Percentiles rank a stretch among this genome's conserved stretches.
Conservation (phyloP, 352 stramenopile genomes). For the Globisporangium sylvaticum region DNA sequence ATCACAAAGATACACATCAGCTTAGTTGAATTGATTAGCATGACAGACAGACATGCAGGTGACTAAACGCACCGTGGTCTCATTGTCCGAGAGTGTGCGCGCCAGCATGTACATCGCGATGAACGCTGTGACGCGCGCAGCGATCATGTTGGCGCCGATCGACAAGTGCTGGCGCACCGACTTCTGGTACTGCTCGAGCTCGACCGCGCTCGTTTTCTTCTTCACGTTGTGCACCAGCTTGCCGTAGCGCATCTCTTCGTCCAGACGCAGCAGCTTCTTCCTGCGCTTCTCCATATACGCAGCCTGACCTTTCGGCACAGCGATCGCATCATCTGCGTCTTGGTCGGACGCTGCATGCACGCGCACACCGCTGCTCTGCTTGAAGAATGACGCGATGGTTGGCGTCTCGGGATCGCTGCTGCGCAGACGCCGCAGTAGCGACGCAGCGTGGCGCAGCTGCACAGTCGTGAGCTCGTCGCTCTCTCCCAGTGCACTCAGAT, state of each 20-base stretch:
- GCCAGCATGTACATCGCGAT: slow-evolving; percentile 76
- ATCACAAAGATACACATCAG: background rate
- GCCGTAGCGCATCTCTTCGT: slow-evolving; percentile 80
- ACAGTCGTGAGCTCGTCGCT: background rate
- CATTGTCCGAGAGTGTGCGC: slow-evolving; percentile 57
- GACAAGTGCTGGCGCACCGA: slow-evolving; percentile 76
- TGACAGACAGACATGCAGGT: background rate
- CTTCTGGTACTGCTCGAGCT: slow-evolving; percentile 58
- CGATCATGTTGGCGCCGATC: slow-evolving; percentile 83
- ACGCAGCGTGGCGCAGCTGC: slow-evolving; percentile 10
- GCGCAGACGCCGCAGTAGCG: slow-evolving; percentile 6
- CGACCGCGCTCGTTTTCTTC: slow-evolving; percentile 31
- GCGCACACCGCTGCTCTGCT: background rate
- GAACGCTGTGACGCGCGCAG: slow-evolving; percentile 75
- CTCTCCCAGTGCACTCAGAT: background rate
- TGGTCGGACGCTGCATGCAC: background rate
- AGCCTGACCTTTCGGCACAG: slow-evolving; percentile 8
- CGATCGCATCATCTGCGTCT: background rate
- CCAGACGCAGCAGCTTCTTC: slow-evolving; percentile 60
- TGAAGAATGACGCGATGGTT: slow-evolving; percentile 12
- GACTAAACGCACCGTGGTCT: slow-evolving; percentile 60
- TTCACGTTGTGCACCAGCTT: slow-evolving; percentile 74
- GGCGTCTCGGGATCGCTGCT: slow-evolving; percentile 3
- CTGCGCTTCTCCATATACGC: slow-evolving; percentile 49
- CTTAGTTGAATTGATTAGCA: background rate